Evolutionary conservation across 1,284 basidiomycete genomes (phyloP).

Genomic region (Vanrija sp.): DNA sequence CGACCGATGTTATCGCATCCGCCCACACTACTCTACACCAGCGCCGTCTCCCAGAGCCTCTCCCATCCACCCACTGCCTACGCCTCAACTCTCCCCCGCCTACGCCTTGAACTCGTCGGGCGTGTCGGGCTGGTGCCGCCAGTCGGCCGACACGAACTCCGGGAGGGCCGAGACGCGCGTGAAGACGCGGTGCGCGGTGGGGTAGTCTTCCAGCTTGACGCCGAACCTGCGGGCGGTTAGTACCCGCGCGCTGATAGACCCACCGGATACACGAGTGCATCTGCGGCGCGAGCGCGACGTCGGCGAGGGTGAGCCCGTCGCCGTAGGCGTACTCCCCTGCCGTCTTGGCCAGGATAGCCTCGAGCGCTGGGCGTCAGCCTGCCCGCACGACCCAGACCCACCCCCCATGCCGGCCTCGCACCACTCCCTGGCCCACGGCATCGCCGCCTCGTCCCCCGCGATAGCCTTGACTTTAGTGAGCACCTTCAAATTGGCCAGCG

Average conservation of each 20-base stretch:
- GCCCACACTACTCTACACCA: too few relatives aligned
- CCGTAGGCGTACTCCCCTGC: slow-evolving; percentile 10
- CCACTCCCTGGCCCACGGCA: slow-evolving; percentile 9
- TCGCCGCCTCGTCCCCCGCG: slow-evolving; percentile 2
- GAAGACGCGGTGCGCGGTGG: slow-evolving; percentile 6
- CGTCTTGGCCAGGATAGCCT: slow-evolving; percentile 6
- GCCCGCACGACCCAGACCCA: too few relatives aligned
- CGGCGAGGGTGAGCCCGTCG: slow-evolving; percentile 13
- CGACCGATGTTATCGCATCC: too few relatives aligned
- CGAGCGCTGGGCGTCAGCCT: slow-evolving; percentile 7
- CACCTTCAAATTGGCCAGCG: slow-evolving; percentile 8
- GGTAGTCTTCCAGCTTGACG: neutral
- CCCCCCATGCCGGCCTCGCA: neutral
- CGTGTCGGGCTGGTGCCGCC: slow-evolving; percentile 20
- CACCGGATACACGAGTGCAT: slow-evolving; percentile 13
- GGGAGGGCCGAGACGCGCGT: slow-evolving; percentile 11
- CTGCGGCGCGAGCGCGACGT: slow-evolving; percentile 13
- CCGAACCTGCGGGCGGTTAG: slow-evolving; percentile 2
- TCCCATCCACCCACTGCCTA: too few relatives aligned
- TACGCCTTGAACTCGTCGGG: slow-evolving; percentile 11
- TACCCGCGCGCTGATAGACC: too few relatives aligned
- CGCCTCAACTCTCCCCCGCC: too few relatives aligned
- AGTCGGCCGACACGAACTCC: slow-evolving; percentile 16
- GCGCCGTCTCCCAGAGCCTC: too few relatives aligned
- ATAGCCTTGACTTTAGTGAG: slow-evolving; percentile 6